Evolutionary conservation across 371 early-diverging fungal species (phyloP), one percentile per base, ranked within the genome.

Genomic region (Syncephalastrum contaminatum): DNA sequence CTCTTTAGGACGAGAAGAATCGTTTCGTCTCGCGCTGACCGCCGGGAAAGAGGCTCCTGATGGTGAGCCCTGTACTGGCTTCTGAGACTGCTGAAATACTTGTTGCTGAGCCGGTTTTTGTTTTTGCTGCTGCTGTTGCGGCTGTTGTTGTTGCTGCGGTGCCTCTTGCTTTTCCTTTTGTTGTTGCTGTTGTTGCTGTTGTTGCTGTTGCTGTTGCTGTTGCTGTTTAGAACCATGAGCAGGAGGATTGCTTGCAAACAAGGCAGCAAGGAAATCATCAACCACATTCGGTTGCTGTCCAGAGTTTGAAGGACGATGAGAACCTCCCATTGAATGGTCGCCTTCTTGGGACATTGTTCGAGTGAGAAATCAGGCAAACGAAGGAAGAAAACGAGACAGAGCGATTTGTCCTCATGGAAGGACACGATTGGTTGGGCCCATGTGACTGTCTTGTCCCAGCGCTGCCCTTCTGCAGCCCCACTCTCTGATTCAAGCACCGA

Each of bases 151-250:
- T 36, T 48, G 53, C 12, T 56, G 40, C 43, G 51, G 49, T 53
- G 56, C 48, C 19, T 18, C 46, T 48, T 48, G 41, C 50, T 51
- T 46, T 49, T 57, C 45, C 16, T 43, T 47, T 48, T 53, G 24
- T 16, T 47, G 72, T 7, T 88, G 88, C 56, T 89, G 86, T 24
- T 91, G 73, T 66, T 91, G 89, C n/a, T n/a, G n/a, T 53, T 50
- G 41, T 53, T 57, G 48, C 16, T 43, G 39, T 52, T 53, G 39
- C 10, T 47, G 72, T 7, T 88, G 88, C 56, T 89, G 86, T 24
- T 91, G 73, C 64, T 91, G 89, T 7, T 81, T 69, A 64, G 91
- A 30, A 8, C 91, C 36, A 72, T 71, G 69, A 89, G 90, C 19
- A 89, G 78, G 66, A 89, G 60, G 54, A 43, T 60, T 61, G 54